Evolutionary conservation across 148 eudicot genomes (phyloP).

Genomic region (Silene latifolia): DNA sequence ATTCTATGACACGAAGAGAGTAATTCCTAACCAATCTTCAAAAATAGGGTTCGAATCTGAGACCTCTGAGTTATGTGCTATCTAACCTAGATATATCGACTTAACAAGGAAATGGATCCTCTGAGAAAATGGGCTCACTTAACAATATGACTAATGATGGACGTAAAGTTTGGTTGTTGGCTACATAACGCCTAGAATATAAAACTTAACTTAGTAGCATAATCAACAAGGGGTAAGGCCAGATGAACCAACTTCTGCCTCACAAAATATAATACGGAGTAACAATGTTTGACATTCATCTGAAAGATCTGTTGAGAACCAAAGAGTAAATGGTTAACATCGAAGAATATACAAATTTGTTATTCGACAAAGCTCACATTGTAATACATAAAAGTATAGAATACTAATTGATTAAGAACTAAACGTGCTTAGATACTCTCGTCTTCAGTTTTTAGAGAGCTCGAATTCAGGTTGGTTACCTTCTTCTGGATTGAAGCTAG

Average conservation of each 20-base stretch:
- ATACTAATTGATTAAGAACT: neutral
- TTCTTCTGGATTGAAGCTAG: constrained; percentile 3
- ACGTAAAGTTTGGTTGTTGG: no score
- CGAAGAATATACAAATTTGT: neutral
- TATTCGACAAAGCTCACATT: neutral
- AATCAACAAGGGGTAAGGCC: no score
- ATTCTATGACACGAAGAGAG: no score
- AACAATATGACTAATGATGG: no score
- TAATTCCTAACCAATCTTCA: no score
- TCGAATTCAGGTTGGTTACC: constrained; percentile 13
- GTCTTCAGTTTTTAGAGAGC: neutral
- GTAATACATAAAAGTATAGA: neutral
- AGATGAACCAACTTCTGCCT: constrained; percentile 13
- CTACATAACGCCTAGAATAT: no score
- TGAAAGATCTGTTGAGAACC: constrained; percentile 12
- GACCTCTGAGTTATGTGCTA: no score
- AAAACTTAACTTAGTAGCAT: no score
- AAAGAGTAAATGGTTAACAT: neutral
- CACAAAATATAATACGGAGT: neutral
- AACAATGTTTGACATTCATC: neutral
- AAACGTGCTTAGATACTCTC: neutral
- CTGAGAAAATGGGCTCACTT: no score
- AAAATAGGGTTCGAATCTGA: no score
- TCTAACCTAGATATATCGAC: no score
- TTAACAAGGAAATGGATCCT: no score